These are phyloP conservation scores for Amanita polypyramis DNA, from an alignment of 768 basidiomycete genomes.

Conservation along the genomic window DNA sequence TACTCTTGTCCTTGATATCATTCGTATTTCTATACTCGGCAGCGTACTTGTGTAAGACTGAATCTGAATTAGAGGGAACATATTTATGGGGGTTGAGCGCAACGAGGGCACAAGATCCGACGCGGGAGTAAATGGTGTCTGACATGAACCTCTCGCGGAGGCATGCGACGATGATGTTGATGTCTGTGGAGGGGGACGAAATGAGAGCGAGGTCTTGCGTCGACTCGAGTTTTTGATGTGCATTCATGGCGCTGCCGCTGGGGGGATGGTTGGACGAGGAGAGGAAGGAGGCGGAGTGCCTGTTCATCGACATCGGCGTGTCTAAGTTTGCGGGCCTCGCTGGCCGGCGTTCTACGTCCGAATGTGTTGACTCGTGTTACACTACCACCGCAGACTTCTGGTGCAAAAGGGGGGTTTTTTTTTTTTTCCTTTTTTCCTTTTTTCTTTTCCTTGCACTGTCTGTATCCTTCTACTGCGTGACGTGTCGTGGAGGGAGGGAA, in stretches of 20 bases:
- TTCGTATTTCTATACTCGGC: slow-evolving; percentile 73
- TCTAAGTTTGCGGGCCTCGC: neutral
- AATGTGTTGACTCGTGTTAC: no score
- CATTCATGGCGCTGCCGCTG: neutral
- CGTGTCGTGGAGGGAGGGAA: no score
- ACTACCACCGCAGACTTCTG: no score
- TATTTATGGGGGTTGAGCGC: slow-evolving; percentile 94
- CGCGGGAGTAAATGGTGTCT: slow-evolving; percentile 68
- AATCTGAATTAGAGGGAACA: slow-evolving; percentile 74
- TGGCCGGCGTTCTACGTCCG: neutral
- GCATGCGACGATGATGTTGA: slow-evolving; percentile 73
- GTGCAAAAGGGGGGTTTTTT: no score
- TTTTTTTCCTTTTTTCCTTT: no score
- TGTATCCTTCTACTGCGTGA: no score
- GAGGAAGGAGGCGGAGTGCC: neutral
- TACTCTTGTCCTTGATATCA: slow-evolving; percentile 36
- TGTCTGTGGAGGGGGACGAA: slow-evolving; percentile 66
- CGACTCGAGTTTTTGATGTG: slow-evolving; percentile 59
- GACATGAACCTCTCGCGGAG: slow-evolving; percentile 82
- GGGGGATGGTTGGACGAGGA: neutral
- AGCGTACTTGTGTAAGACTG: slow-evolving; percentile 76
- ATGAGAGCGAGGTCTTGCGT: slow-evolving; percentile 61
- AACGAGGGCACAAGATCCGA: slow-evolving; percentile 67
- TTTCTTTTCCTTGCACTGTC: no score
- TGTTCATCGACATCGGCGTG: neutral